A percentile compares a stretch with the other conserved stretches of the same genome.
Conservation (phyloP, 345 rosid genomes). For the Hypericum perforatum region DNA sequence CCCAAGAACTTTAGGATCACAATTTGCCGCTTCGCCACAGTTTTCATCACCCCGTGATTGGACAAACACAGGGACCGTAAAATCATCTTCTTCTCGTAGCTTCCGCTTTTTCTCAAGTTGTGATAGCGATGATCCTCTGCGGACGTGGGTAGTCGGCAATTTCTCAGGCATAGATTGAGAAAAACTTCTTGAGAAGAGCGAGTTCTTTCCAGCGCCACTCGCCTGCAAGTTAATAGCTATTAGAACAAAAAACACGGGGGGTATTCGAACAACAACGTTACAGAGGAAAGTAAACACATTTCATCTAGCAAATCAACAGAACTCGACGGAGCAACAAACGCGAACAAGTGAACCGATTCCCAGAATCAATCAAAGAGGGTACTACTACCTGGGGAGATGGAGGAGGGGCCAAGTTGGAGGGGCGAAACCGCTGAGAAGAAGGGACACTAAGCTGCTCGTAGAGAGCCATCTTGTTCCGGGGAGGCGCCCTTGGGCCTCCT, state of each 20-base stretch:
- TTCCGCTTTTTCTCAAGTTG: constrained; percentile 34
- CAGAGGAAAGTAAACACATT: too few species aligned
- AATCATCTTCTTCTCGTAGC: constrained; percentile 62
- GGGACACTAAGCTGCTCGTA: constrained; percentile 88
- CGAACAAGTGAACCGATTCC: too few species aligned
- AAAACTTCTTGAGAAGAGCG: constrained; percentile 19
- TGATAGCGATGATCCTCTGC: constrained; percentile 20
- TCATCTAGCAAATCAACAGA: too few species aligned
- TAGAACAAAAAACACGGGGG: neutral
- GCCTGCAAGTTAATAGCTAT: constrained; percentile 28
- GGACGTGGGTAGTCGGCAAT: constrained; percentile 21
- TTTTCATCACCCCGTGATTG: constrained; percentile 28
- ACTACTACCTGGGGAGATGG: constrained; percentile 53
- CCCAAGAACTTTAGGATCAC: constrained; percentile 14
- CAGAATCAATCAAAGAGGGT: neutral
- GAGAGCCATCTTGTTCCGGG: constrained; percentile 98
- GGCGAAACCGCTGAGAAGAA: constrained; percentile 65
- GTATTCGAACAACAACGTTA: too few species aligned
- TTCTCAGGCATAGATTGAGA: constrained; percentile 32
- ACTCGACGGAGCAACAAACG: too few species aligned
- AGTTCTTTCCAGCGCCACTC: constrained; percentile 32
- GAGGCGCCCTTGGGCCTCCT: constrained; percentile 98
- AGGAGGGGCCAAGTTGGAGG: constrained; percentile 31
- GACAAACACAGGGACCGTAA: constrained; percentile 54
- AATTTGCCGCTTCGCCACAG: constrained; percentile 18